Evolutionary conservation across 306 rosid genomes (phyloP).

Genomic region (Vigna hirtella): DNA sequence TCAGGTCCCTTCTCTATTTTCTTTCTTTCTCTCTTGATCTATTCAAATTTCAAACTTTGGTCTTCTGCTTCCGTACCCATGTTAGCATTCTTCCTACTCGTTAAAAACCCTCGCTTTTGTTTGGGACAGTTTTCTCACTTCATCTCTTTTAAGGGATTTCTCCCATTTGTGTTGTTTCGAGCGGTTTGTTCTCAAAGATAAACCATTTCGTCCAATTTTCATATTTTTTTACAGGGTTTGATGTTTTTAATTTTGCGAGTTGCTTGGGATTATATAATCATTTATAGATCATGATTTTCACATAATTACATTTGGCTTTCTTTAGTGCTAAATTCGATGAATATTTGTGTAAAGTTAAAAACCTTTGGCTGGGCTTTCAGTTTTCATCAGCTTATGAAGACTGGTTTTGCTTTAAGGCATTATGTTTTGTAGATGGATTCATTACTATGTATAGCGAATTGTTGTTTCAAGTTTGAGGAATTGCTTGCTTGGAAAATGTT

Average conservation of each 20-base stretch:
- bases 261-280: background rate
- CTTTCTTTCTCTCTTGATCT: slow-evolving; percentile 25
- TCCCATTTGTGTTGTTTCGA: background rate
- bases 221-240: background rate
- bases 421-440: background rate
- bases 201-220: no score
- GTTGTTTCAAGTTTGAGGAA: no score
- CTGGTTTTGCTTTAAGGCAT: slow-evolving; percentile 3
- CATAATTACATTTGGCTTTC: background rate
- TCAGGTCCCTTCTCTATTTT: slow-evolving; percentile 17
- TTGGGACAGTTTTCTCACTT: background rate
- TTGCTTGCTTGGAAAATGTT: background rate
- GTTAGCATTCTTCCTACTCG: background rate
- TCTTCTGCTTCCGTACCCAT: slow-evolving; percentile 38
- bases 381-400: background rate
- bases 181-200: background rate
- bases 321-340: slow-evolving; percentile 4
- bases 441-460: background rate
- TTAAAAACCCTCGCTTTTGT: no score
- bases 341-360: background rate
- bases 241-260: background rate
- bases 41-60: slow-evolving; percentile 26
- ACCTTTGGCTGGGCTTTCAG: background rate
- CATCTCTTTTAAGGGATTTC: background rate
- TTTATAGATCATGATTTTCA: background rate